Percentiles rank a stretch among this genome's conserved stretches.
Evolutionary conservation across 345 rosid species (phyloP).

Genomic region (Populus deltoides): DNA sequence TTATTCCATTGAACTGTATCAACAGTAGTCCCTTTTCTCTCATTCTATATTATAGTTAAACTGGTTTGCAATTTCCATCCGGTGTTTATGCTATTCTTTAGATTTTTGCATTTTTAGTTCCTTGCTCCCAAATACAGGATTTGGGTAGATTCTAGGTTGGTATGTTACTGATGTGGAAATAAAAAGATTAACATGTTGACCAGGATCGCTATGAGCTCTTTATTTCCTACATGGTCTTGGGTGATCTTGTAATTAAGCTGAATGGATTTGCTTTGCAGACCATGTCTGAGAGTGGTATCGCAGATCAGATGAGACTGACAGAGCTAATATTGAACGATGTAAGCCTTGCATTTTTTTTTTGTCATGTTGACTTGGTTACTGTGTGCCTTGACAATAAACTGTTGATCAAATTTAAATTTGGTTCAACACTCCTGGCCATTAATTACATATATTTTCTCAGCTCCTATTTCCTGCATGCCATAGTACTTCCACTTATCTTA

Average conservation of each 20-base stretch:
- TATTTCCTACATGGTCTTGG: not conserved
- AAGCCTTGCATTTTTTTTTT: conserved; percentile 32
- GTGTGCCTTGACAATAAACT: not conserved
- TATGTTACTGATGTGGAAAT: not conserved
- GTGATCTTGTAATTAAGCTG: not conserved
- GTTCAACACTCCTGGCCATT: not conserved
- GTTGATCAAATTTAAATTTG: not conserved
- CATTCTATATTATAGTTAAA: not conserved
- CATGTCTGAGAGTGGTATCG: conserved; percentile 79
- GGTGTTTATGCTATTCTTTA: not conserved
- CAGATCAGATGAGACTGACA: conserved; percentile 84
- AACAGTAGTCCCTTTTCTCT: not conserved
- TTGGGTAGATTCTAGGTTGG: not conserved
- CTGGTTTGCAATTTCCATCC: not conserved
- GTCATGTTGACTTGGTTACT: not conserved
- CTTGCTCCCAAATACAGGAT: not conserved
- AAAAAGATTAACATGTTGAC: not conserved
- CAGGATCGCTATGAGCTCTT: not conserved
- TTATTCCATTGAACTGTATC: not conserved
- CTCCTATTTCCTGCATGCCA: not conserved
- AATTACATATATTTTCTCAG: not conserved
- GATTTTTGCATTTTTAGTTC: not conserved
- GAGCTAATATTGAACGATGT: conserved; percentile 80
- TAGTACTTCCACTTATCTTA: not conserved
- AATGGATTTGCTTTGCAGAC: conserved; percentile 46